Conservation (phyloP, 768 basidiomycete genomes). For the Cytidiella melzeri region DNA sequence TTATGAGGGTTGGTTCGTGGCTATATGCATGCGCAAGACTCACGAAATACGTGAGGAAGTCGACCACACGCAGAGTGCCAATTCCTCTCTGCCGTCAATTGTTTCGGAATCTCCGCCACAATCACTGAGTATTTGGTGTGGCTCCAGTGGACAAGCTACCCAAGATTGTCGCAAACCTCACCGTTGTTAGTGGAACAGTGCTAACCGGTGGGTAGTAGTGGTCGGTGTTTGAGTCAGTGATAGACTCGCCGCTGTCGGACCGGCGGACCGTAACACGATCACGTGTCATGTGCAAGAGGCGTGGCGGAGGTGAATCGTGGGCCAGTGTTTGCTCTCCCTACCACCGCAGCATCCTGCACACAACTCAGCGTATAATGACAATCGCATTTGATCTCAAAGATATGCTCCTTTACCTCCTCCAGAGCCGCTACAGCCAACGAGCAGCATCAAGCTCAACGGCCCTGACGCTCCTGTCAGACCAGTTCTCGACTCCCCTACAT, state of each 20-base stretch:
- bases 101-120: neutral
- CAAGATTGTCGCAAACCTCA: neutral
- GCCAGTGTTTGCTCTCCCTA: neutral
- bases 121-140: neutral
- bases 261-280: neutral
- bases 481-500: no score
- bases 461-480: neutral
- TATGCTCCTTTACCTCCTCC: neutral
- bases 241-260: neutral
- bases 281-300: neutral
- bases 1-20: neutral
- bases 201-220: neutral
- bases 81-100: no score
- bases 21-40: neutral
- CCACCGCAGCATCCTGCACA: neutral
- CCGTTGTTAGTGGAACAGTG: neutral
- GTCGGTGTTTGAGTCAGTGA: neutral
- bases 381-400: neutral
- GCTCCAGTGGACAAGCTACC: neutral
- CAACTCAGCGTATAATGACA: neutral
- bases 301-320: neutral
- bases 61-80: no score
- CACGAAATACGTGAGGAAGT: neutral
- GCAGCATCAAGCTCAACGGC: slow-evolving; percentile 1
- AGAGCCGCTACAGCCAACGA: neutral